Conservation (phyloP, 768 basidiomycete genomes). For the Tricholoma flavovirens region DNA sequence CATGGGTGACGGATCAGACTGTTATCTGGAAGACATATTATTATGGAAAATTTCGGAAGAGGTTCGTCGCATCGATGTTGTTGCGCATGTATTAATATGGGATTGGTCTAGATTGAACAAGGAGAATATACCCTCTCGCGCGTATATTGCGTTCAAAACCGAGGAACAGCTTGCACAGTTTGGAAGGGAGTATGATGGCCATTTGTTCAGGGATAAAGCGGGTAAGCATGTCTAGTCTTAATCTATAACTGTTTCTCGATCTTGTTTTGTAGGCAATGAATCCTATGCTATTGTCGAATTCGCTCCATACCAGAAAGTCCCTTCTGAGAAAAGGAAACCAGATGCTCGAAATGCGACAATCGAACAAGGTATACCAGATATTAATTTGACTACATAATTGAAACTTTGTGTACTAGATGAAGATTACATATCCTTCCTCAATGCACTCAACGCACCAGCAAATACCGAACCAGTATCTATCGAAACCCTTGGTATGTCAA, state of each 20-base stretch:
- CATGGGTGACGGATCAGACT: slow-evolving; percentile 79
- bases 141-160: slow-evolving; percentile 85
- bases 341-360: slow-evolving; percentile 86
- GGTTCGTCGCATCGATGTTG: slow-evolving; percentile 34
- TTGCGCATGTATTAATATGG: not conserved
- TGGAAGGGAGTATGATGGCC: slow-evolving; percentile 84
- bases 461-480: slow-evolving; percentile 52
- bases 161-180: slow-evolving; percentile 69
- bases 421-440: slow-evolving; percentile 78
- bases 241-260: not conserved
- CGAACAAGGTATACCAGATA: slow-evolving; percentile 60
- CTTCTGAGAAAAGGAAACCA: slow-evolving; percentile 64
- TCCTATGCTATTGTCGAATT: slow-evolving; percentile 89
- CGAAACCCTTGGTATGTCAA: slow-evolving; percentile 53
- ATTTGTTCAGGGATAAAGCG: slow-evolving; percentile 85
- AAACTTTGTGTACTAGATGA: slow-evolving; percentile 47
- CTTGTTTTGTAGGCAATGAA: slow-evolving; percentile 61
- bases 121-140: slow-evolving; percentile 81
- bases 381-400: not conserved
- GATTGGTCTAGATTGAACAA: slow-evolving; percentile 56
- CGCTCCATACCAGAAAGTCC: slow-evolving; percentile 86
- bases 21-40: slow-evolving; percentile 60
- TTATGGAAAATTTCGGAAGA: slow-evolving; percentile 64
- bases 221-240: slow-evolving; percentile 42
- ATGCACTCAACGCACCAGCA: slow-evolving; percentile 53